A percentile compares a stretch with the other conserved stretches of the same genome.
Conservation (phyloP, 768 basidiomycete genomes). For the Termitomyces sp. region DNA sequence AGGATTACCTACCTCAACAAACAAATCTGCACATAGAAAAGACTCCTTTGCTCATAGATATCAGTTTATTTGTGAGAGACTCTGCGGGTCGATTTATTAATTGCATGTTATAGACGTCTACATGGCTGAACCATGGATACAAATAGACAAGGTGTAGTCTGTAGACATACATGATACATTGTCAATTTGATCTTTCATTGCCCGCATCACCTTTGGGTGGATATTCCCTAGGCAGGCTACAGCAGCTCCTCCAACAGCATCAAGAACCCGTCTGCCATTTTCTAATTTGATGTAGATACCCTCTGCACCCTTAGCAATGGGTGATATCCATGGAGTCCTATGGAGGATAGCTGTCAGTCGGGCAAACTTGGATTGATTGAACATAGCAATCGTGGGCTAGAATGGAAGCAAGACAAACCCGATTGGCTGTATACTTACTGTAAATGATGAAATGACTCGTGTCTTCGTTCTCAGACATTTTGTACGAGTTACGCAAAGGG, state of each 20-base stretch:
- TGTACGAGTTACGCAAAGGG: no score
- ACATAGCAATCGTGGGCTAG: neutral
- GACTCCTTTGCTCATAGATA: slow-evolving; percentile 64
- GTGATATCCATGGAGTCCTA: slow-evolving; percentile 70
- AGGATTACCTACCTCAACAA: slow-evolving; percentile 54
- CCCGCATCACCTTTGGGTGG: slow-evolving; percentile 65
- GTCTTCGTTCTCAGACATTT: neutral
- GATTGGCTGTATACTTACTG: no score
- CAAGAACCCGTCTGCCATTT: slow-evolving; percentile 64
- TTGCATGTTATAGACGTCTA: slow-evolving; percentile 88
- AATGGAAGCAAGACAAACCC: no score
- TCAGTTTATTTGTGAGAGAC: slow-evolving; percentile 60
- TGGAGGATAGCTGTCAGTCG: slow-evolving; percentile 42
- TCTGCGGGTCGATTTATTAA: slow-evolving; percentile 79
- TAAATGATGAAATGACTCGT: neutral
- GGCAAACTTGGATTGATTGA: neutral
- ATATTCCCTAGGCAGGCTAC: slow-evolving; percentile 74
- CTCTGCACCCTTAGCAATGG: slow-evolving; percentile 57
- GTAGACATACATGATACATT: slow-evolving; percentile 60
- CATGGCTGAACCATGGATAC: neutral
- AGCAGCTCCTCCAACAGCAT: slow-evolving; percentile 83
- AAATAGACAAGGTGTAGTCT: neutral
- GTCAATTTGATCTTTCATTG: slow-evolving; percentile 77
- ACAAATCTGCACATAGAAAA: slow-evolving; percentile 69
- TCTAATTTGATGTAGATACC: slow-evolving; percentile 71